phyloP scores from a whole-genome alignment of 805 yeast genomes.

The Saccharomyces kudriavzevii region DNA sequence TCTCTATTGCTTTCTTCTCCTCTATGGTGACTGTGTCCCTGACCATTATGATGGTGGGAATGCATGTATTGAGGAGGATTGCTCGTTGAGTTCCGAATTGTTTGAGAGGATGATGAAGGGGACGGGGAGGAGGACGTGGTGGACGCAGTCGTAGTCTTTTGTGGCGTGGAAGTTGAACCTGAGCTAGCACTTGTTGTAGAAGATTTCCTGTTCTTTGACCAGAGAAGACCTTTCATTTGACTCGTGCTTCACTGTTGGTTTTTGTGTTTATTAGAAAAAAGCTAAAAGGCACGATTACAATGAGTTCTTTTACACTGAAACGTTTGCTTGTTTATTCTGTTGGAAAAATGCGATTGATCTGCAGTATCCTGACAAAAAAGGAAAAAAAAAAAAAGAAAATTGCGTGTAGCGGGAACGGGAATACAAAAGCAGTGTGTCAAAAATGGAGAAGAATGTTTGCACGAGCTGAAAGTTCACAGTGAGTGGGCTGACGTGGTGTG shows the following conservation, averaged over 20 bases:
- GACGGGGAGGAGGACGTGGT: not conserved
- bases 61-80: not conserved
- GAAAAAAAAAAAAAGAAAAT: not conserved
- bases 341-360: not conserved
- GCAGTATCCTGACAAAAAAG: not conserved
- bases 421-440: not conserved
- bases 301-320: not conserved
- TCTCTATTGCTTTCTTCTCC: not conserved
- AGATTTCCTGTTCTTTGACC: conserved; percentile 18
- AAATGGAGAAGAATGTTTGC: not conserved
- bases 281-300: not conserved
- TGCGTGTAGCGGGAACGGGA: not conserved
- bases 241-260: not conserved
- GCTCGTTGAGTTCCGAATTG: conserved; percentile 1
- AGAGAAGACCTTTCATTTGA: conserved; percentile 18
- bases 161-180: not conserved
- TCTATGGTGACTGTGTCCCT: not conserved
- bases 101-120: conserved; percentile 4
- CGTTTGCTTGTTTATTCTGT: not conserved
- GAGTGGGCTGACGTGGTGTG: not conserved
- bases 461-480: not conserved
- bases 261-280: not conserved
- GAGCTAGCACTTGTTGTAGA: conserved; percentile 3
- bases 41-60: conserved; percentile 1
- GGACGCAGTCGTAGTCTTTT: not conserved